Percentiles rank a stretch among this genome's conserved stretches.
These are phyloP conservation scores for Termitomyces sp. DNA, from an alignment of 768 basidiomycete species.

Conservation along the genomic window DNA sequence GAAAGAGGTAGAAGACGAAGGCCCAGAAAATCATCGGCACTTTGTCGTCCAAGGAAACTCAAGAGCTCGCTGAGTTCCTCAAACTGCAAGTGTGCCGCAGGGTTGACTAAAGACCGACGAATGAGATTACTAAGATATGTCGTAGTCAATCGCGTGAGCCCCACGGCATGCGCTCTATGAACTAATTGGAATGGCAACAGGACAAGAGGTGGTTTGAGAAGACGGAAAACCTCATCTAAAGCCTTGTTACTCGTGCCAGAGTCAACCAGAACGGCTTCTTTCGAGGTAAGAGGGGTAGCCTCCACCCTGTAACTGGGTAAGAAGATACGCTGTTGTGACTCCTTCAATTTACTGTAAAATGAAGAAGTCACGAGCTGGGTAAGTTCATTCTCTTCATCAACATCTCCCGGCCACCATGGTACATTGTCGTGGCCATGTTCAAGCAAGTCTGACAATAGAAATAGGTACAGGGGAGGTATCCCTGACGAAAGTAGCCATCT, in stretches of 20 bases:
- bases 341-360: slow-evolving; percentile 4
- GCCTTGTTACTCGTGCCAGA: background rate
- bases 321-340: slow-evolving; percentile 1
- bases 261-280: background rate
- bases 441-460: slow-evolving; percentile 29
- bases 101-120: background rate
- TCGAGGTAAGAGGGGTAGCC: background rate
- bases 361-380: background rate
- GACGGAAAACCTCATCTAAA: slow-evolving; percentile 17
- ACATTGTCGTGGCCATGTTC: slow-evolving; percentile 14
- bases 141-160: slow-evolving; percentile 19
- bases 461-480: slow-evolving; percentile 32
- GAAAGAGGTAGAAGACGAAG: slow-evolving; percentile 33
- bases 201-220: slow-evolving; percentile 15
- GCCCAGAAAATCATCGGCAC: slow-evolving; percentile 16
- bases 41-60: slow-evolving; percentile 18
- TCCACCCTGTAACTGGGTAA: background rate
- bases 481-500: slow-evolving; percentile 32
- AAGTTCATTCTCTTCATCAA: slow-evolving; percentile 11
- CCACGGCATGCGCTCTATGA: slow-evolving; percentile 13
- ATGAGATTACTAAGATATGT: slow-evolving; percentile 22
- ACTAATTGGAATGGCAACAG: slow-evolving; percentile 17
- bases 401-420: slow-evolving; percentile 31
- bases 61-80: slow-evolving; percentile 21
- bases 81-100: slow-evolving; percentile 7